These are phyloP conservation scores for Nigrospora osmanthi DNA, from an alignment of 2,329 filamentous ascomycete species.

Conservation along the genomic window DNA sequence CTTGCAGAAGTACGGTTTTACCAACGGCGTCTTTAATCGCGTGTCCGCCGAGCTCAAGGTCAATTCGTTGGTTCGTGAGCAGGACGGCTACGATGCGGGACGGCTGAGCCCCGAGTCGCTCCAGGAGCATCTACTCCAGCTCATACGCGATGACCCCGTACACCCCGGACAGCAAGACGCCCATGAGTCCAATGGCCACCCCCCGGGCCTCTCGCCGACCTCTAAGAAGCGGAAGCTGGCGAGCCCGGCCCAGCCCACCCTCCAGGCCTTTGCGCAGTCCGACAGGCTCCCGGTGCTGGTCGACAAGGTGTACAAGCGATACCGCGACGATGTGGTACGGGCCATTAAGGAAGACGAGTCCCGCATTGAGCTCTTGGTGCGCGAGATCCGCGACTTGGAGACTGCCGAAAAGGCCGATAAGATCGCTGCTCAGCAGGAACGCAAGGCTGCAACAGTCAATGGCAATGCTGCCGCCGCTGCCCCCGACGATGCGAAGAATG, in stretches of 20 bases:
- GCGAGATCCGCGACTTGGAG: slow-evolving; percentile 63
- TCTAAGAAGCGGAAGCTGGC: slow-evolving; percentile 70
- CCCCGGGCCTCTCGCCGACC: slow-evolving; percentile 39
- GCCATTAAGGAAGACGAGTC: slow-evolving; percentile 70
- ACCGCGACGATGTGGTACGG: slow-evolving; percentile 60
- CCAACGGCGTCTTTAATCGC: slow-evolving; percentile 56
- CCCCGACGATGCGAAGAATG: slow-evolving; percentile 6
- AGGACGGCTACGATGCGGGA: slow-evolving; percentile 62
- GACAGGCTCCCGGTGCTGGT: background rate
- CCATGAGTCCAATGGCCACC: slow-evolving; percentile 30
- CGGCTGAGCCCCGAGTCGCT: slow-evolving; percentile 73
- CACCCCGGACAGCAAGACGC: slow-evolving; percentile 32
- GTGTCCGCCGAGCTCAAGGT: slow-evolving; percentile 69
- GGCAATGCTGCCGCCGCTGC: slow-evolving; percentile 5
- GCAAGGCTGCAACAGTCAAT: slow-evolving; percentile 2
- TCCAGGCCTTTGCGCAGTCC: slow-evolving; percentile 53
- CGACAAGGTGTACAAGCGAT: slow-evolving; percentile 66
- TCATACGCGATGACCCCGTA: slow-evolving; percentile 64
- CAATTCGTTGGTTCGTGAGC: slow-evolving; percentile 65
- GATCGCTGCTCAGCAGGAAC: slow-evolving; percentile 6
- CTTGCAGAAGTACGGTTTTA: slow-evolving; percentile 59
- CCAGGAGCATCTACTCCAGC: slow-evolving; percentile 66
- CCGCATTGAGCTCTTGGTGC: slow-evolving; percentile 52
- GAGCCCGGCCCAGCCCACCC: slow-evolving; percentile 53
- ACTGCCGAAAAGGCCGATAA: slow-evolving; percentile 29